Percentiles rank a stretch among this genome's conserved stretches.
These are phyloP conservation scores for Solanum chiquidenum DNA, from an alignment of 257 asterid species.

Conservation along the genomic window DNA sequence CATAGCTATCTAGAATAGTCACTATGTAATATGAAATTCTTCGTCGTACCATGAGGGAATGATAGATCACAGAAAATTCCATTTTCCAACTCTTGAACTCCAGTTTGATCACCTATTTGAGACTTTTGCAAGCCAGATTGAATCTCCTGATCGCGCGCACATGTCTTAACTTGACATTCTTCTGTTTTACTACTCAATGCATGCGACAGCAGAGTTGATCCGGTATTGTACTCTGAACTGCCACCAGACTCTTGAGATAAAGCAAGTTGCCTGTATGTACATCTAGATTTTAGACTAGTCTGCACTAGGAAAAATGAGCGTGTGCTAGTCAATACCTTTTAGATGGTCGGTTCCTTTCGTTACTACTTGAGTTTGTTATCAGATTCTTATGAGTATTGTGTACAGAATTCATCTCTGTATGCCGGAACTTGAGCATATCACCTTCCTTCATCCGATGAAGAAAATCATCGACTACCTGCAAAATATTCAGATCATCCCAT, in stretches of 20 bases:
- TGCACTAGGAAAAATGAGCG: background rate
- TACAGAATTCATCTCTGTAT: background rate
- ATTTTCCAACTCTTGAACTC: background rate
- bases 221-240: constrained; percentile 2
- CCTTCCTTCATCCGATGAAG: background rate
- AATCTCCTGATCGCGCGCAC: background rate
- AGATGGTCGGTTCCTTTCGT: background rate
- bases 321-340: background rate
- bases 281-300: background rate
- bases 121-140: background rate
- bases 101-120: background rate
- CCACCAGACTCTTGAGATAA: background rate
- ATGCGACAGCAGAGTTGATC: background rate
- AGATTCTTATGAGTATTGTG: background rate
- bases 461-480: background rate
- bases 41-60: background rate
- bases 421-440: background rate
- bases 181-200: background rate
- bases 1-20: background rate
- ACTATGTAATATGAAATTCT: background rate
- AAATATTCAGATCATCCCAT: background rate
- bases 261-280: constrained; percentile 3
- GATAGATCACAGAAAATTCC: background rate
- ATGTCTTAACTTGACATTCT: background rate
- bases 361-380: background rate